A percentile compares a stretch with the other conserved stretches of the same genome.
Evolutionary conservation across 805 yeast genomes (phyloP).

Genomic region (Saccharomycopsis malanga): DNA sequence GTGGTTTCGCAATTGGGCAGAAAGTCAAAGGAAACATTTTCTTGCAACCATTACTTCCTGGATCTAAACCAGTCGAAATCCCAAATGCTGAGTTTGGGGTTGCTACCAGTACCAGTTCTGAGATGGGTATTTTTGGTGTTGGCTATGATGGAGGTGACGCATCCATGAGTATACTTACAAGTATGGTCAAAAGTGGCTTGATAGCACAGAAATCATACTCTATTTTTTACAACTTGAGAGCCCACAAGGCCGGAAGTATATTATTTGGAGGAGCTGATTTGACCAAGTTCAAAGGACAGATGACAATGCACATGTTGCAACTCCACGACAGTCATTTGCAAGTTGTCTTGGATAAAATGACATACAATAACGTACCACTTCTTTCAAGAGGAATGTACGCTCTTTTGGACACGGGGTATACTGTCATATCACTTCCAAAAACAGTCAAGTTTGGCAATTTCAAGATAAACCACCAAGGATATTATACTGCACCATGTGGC

Average conservation of each 20-base stretch:
- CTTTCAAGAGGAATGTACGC: not conserved
- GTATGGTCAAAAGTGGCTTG: not conserved
- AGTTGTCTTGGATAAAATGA: not conserved
- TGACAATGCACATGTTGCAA: no score
- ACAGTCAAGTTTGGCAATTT: no score
- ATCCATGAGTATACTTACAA: not conserved
- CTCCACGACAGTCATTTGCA: no score
- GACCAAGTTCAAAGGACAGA: not conserved
- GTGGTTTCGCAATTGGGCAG: no score
- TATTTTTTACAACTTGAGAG: not conserved
- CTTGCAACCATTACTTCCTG: no score
- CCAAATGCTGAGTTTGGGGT: not conserved
- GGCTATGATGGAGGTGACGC: not conserved
- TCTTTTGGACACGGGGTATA: not conserved
- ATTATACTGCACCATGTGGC: not conserved
- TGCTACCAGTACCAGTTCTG: not conserved
- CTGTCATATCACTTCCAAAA: not conserved
- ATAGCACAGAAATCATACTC: not conserved
- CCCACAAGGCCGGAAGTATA: not conserved
- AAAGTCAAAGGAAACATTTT: no score
- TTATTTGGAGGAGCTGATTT: not conserved
- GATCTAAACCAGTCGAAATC: no score
- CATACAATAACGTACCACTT: not conserved
- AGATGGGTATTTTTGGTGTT: not conserved
- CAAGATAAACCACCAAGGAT: no score